Percentiles rank a stretch among this genome's conserved stretches.
Conservation (phyloP, 2,329 filamentous ascomycete genomes). For the Pezicula neosporulosa region DNA sequence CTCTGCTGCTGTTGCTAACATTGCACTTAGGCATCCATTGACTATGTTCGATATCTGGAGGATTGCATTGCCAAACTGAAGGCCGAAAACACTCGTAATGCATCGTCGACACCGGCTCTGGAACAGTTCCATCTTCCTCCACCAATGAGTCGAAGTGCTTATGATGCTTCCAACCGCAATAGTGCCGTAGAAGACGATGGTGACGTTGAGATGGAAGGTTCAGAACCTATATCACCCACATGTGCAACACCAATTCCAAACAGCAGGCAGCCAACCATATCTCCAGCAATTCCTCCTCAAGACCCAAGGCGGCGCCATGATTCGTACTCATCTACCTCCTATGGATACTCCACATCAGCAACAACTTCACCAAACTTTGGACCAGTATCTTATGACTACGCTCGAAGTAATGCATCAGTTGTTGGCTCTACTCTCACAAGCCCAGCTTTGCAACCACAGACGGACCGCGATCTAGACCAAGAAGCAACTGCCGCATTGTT, state of each 20-base stretch:
- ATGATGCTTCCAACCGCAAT: slow-evolving; percentile 34
- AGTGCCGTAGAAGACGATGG: slow-evolving; percentile 41
- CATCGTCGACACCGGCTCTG: slow-evolving; percentile 14
- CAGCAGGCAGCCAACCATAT: slow-evolving; percentile 43
- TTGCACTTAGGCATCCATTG: slow-evolving; percentile 76
- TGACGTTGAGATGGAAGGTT: slow-evolving; percentile 60
- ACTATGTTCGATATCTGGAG: slow-evolving; percentile 92
- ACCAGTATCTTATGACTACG: slow-evolving; percentile 41
- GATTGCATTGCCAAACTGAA: slow-evolving; percentile 82
- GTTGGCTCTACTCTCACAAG: slow-evolving; percentile 53
- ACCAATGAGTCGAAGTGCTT: slow-evolving; percentile 15
- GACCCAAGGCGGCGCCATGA: slow-evolving; percentile 43
- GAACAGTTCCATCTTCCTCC: slow-evolving; percentile 18
- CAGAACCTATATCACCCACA: slow-evolving; percentile 45
- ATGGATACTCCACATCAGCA: slow-evolving; percentile 45
- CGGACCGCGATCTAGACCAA: slow-evolving; percentile 52
- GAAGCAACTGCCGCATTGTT: slow-evolving; percentile 78
- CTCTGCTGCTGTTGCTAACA: slow-evolving; percentile 4
- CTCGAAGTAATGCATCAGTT: slow-evolving; percentile 29
- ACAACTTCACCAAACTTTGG: slow-evolving; percentile 57
- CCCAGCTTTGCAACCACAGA: slow-evolving; percentile 51
- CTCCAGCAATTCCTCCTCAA: slow-evolving; percentile 46
- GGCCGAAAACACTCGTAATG: slow-evolving; percentile 35
- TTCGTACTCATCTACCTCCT: slow-evolving; percentile 49
- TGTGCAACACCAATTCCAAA: slow-evolving; percentile 29